Evolutionary conservation across 495 filamentous ascomycete species (phyloP).

Genomic region (Xylaria cubensis): DNA sequence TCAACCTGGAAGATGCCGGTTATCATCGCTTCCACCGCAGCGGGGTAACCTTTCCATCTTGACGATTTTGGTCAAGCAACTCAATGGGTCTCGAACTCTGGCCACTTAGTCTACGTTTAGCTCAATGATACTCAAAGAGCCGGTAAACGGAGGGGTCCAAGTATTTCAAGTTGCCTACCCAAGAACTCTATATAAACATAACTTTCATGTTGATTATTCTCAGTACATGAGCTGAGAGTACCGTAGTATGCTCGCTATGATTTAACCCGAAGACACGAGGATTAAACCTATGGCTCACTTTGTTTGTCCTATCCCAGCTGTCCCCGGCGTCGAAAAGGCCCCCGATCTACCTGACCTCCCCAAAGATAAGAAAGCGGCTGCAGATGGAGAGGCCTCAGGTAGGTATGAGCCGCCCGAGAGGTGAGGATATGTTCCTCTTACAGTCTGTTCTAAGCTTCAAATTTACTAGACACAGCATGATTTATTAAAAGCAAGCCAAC

Average conservation of each 20-base stretch:
- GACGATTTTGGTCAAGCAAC: background rate
- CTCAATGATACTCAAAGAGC: background rate
- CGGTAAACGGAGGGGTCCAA: conserved; percentile 13
- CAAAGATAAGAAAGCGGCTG: background rate
- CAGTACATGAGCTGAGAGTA: background rate
- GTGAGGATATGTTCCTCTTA: conserved; percentile 14
- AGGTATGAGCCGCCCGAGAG: conserved; percentile 19
- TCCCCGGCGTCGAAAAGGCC: background rate
- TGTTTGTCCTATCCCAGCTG: conserved; percentile 11
- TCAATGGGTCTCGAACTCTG: background rate
- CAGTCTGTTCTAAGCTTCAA: background rate
- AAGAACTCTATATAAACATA: conserved; percentile 1
- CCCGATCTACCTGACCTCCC: conserved; percentile 3
- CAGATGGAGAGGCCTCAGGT: background rate
- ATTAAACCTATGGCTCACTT: conserved; percentile 4
- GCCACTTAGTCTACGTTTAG: background rate
- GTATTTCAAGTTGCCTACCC: background rate
- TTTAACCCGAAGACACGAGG: background rate
- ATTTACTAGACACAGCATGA: background rate
- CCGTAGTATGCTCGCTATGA: background rate
- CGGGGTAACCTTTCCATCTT: background rate
- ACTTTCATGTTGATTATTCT: background rate
- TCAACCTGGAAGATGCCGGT: background rate
- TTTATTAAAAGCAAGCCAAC: background rate
- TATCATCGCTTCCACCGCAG: background rate